phyloP scores from a whole-genome alignment of 2,329 filamentous ascomycete genomes.

The Hymenotorrendiella dingleyae region DNA sequence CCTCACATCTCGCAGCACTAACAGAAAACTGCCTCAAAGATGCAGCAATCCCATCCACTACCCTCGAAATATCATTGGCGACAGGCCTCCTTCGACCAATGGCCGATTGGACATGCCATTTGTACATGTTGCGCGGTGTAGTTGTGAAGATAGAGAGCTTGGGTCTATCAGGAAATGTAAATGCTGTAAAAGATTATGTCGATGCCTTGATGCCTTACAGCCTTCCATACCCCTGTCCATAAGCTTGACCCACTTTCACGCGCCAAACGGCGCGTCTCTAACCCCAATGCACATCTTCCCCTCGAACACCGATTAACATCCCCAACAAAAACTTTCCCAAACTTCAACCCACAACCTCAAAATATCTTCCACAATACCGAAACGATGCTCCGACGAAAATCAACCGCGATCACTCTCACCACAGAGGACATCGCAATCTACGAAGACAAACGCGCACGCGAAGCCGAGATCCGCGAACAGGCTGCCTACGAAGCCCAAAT shows the following conservation, averaged over 20 bases:
- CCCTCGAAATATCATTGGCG: conserved; percentile 22
- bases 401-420: conserved; percentile 63
- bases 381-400: conserved; percentile 60
- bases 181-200: too few species aligned
- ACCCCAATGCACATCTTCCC: too few species aligned
- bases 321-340: background rate
- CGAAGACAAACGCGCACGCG: conserved; percentile 53
- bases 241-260: too few species aligned
- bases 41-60: conserved; percentile 29
- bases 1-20: conserved; percentile 18
- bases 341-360: background rate
- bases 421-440: conserved; percentile 65
- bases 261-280: too few species aligned
- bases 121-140: conserved; percentile 28
- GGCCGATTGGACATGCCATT: conserved; percentile 31
- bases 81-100: conserved; percentile 27
- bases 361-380: background rate
- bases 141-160: conserved; percentile 3
- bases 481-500: conserved; percentile 19
- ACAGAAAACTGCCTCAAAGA: conserved; percentile 30
- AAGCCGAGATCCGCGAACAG: conserved; percentile 22
- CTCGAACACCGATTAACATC: conserved; percentile 1
- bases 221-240: too few species aligned
- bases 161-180: background rate
- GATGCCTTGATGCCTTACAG: conserved; percentile 12